Evolutionary conservation across 371 early-diverging fungal genomes (phyloP).

Genomic region (Lichtheimia ornata): DNA sequence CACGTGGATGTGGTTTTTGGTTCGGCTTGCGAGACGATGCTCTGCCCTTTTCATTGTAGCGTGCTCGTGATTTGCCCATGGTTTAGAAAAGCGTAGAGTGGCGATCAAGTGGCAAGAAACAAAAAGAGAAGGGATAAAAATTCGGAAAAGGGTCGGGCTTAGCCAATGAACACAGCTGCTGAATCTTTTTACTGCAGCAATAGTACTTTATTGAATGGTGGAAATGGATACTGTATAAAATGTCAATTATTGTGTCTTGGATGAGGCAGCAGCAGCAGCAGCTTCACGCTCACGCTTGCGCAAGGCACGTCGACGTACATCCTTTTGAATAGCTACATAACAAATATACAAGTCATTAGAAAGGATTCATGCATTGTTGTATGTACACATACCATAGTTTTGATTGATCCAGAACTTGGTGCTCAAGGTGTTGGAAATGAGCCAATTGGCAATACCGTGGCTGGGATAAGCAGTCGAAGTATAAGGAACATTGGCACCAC

Average conservation of each 20-base stretch:
- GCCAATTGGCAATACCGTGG: slow-evolving; percentile 83
- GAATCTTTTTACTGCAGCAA: too few relatives aligned
- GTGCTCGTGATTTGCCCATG: slow-evolving; percentile 64
- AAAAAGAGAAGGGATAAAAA: not conserved
- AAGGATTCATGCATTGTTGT: not conserved
- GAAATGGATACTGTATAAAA: not conserved
- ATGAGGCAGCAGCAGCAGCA: slow-evolving; percentile 31
- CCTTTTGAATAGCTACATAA: slow-evolving; percentile 52
- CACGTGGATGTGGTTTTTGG: slow-evolving; percentile 49
- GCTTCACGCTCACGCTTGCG: slow-evolving; percentile 68
- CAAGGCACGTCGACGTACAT: slow-evolving; percentile 78
- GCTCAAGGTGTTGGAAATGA: slow-evolving; percentile 64
- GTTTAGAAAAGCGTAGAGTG: not conserved
- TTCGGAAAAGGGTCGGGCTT: not conserved
- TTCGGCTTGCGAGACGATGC: slow-evolving; percentile 47
- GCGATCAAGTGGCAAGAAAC: not conserved
- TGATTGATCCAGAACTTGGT: slow-evolving; percentile 66
- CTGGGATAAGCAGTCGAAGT: slow-evolving; percentile 80
- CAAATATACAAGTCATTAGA: not conserved
- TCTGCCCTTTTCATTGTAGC: slow-evolving; percentile 62
- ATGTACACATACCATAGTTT: slow-evolving; percentile 47
- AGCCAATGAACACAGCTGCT: too few relatives aligned
- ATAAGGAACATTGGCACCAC: slow-evolving; percentile 69
- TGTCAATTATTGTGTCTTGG: slow-evolving; percentile 6
- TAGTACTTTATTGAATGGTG: too few relatives aligned